Percentiles rank a stretch among this genome's conserved stretches.
phyloP scores from a whole-genome alignment of 441 rosid genomes.

The Erysimum pusillum region DNA sequence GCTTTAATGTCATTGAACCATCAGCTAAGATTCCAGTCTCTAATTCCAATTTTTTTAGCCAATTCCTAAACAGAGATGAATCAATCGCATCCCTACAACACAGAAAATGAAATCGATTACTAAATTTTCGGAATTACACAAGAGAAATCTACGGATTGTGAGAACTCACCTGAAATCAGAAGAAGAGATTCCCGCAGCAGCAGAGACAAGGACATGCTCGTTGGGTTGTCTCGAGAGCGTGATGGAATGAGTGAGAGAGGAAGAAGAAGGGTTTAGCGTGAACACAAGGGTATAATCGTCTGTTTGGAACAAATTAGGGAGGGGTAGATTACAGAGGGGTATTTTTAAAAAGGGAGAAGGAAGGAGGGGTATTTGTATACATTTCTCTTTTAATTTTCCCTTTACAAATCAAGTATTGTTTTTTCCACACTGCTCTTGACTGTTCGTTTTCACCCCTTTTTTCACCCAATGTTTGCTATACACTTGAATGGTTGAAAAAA shows the following conservation, averaged over 20 bases:
- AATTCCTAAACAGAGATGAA: constrained; percentile 79
- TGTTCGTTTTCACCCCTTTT: too few relatives aligned
- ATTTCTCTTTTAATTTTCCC: too few relatives aligned
- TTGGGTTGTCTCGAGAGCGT: constrained; percentile 62
- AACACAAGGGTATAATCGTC: too few relatives aligned
- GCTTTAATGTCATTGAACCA: constrained; percentile 63
- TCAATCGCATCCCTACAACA: constrained; percentile 65
- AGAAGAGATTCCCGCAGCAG: constrained; percentile 72
- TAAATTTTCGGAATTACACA: not conserved
- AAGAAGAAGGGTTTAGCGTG: too few relatives aligned
- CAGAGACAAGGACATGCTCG: constrained; percentile 66
- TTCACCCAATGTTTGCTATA: not conserved
- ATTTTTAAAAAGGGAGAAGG: too few relatives aligned
- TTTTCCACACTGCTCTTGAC: too few relatives aligned
- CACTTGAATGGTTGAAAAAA: too few relatives aligned
- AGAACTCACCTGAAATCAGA: constrained; percentile 65
- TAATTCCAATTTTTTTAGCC: constrained; percentile 81
- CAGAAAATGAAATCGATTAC: not conserved
- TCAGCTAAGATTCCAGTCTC: constrained; percentile 74
- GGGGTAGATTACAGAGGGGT: too few relatives aligned
- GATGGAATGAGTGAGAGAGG: constrained; percentile 59
- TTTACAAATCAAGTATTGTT: not conserved
- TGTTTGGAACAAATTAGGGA: too few relatives aligned
- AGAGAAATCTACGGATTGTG: not conserved
- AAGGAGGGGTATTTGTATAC: too few relatives aligned